Evolutionary conservation across 2,329 filamentous ascomycete genomes (phyloP), one percentile per base, ranked within the genome.

Genomic region (Colletotrichum tabaci): DNA sequence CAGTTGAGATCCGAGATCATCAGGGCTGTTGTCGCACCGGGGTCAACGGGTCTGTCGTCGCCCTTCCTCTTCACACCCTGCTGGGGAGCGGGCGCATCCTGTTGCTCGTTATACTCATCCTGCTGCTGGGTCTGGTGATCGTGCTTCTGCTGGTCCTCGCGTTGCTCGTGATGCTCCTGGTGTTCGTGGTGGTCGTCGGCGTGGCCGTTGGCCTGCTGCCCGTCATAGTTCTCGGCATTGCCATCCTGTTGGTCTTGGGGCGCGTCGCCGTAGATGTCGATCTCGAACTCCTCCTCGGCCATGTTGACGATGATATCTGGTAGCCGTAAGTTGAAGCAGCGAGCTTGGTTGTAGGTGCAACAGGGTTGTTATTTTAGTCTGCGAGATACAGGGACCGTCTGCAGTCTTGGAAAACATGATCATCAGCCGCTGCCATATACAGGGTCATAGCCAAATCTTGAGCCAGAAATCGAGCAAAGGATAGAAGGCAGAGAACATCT

Each of bases 1-100:
- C 96, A 99, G 81, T 94, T 93, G 12, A 99, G 86, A 61, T 98
- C 96, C 3, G 94, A 95, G 65, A 98, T 90, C 80, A 97, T 90
- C 40, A 98, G 84, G 0, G 95, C 95, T 30, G 91, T 86, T 1
- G 89, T 91, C 2, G 90, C 89, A 67, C 84, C 84, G 2, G 87
- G 85, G 73, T 92, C 90, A 61, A 91, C 84, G 4, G 87, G 87
- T 30, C 89, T 79, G 38, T 90, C 88, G 71, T 90, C 89, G 65
- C 87, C 86, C 80, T 91, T 91, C 67, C 89, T 84, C 82, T 92
- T 92, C 8, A 87, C 84, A 13, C 89, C 89, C 75, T 91, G 87
- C 67, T 85, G 84, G 50, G 84, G 84, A 4, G 74, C 62, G 21
- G 49, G 77, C 77, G 76, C 49, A 81, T 81, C 60, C 46, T 72